A percentile compares a stretch with the other conserved stretches of the same genome.
phyloP scores from a whole-genome alignment of 1,284 basidiomycete genomes.

The Malassezia psittaci region DNA sequence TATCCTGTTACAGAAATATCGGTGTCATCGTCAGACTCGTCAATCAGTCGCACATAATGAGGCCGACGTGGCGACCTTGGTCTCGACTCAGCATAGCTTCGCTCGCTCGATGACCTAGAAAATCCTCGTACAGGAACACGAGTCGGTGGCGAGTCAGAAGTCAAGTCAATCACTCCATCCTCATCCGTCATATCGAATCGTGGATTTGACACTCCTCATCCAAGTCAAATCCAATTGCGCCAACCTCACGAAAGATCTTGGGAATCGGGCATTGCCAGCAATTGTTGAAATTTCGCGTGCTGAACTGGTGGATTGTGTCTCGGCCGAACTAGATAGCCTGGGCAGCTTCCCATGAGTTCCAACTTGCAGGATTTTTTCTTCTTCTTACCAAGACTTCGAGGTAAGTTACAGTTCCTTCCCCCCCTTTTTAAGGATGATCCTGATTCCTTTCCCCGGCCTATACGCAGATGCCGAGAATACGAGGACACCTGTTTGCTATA shows the following conservation, averaged over 20 bases:
- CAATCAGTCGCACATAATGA: background rate
- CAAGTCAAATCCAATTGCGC: background rate
- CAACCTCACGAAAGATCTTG: too few relatives aligned
- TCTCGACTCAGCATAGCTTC: too few relatives aligned
- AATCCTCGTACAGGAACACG: too few relatives aligned
- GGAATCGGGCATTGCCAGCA: too few relatives aligned
- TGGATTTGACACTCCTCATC: background rate
- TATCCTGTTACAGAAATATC: constrained; percentile 14
- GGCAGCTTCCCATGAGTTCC: too few relatives aligned
- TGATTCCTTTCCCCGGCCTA: constrained; percentile 48
- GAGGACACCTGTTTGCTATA: constrained; percentile 45
- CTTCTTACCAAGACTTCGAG: background rate
- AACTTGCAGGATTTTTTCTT: background rate
- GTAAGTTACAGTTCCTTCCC: constrained; percentile 1
- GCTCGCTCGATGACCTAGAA: too few relatives aligned
- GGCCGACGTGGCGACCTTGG: background rate
- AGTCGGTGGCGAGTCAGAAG: constrained; percentile 26
- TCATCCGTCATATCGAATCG: background rate
- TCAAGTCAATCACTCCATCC: constrained; percentile 27
- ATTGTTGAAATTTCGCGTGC: too few relatives aligned
- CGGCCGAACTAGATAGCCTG: background rate
- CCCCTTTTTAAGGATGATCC: constrained; percentile 17
- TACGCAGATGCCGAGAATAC: constrained; percentile 48
- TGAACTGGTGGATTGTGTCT: background rate
- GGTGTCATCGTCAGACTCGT: constrained; percentile 2